Evolutionary conservation across 441 rosid genomes (phyloP).

Genomic region (Brassica balearica): DNA sequence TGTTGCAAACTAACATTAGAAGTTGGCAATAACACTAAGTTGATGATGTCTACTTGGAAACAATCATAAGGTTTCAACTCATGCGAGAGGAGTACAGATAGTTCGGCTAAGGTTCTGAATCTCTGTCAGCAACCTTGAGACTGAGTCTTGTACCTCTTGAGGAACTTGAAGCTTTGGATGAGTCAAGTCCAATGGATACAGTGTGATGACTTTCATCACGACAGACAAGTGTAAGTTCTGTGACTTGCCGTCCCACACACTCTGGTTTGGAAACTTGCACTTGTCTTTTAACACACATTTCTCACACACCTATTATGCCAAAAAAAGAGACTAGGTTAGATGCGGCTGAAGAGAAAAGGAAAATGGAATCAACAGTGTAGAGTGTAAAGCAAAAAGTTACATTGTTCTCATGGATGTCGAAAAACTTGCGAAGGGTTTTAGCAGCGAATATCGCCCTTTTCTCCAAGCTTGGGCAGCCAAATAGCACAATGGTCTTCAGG

Average conservation of each 20-base stretch:
- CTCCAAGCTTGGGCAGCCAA: slow-evolving; percentile 74
- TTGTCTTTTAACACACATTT: slow-evolving; percentile 65
- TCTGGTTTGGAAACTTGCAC: slow-evolving; percentile 69
- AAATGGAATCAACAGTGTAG: slow-evolving; percentile 11
- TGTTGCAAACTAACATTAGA: background rate
- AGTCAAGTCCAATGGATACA: slow-evolving; percentile 60
- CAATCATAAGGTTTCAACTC: slow-evolving; percentile 17
- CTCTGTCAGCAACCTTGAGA: slow-evolving; percentile 56
- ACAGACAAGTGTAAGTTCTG: slow-evolving; percentile 54
- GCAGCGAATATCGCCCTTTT: slow-evolving; percentile 63
- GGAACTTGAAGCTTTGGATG: slow-evolving; percentile 59
- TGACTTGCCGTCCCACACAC: slow-evolving; percentile 50
- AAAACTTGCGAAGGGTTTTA: slow-evolving; percentile 69
- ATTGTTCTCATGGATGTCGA: slow-evolving; percentile 64
- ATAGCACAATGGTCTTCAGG: slow-evolving; percentile 65
- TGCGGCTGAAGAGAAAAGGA: background rate
- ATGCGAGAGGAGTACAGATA: slow-evolving; percentile 40
- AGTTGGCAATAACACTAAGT: background rate
- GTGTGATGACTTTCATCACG: slow-evolving; percentile 64
- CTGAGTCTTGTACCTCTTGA: slow-evolving; percentile 60
- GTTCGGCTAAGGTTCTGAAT: slow-evolving; percentile 59
- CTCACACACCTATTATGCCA: slow-evolving; percentile 62
- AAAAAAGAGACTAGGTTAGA: slow-evolving; percentile 15
- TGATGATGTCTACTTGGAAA: slow-evolving; percentile 15
- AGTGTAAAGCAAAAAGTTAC: slow-evolving; percentile 47